A percentile compares a stretch with the other conserved stretches of the same genome.
Conservation (phyloP, 805 yeast genomes). For the Metahyphopichia silvanorum region DNA sequence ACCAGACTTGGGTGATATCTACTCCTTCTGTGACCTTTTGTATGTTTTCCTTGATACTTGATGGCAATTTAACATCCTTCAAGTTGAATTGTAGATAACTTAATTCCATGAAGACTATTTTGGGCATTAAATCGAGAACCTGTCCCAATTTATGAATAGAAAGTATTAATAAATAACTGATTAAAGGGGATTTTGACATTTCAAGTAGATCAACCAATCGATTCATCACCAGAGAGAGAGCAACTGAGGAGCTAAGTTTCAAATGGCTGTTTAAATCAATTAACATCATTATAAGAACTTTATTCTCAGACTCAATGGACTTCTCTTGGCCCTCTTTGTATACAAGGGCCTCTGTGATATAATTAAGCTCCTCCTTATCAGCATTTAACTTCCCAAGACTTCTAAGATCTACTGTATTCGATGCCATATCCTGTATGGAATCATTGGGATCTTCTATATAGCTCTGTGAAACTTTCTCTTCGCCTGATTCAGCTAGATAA, state of each 20-base stretch:
- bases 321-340: slow-evolving; percentile 3
- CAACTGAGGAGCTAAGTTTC: background rate
- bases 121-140: too few relatives aligned
- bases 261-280: slow-evolving; percentile 3
- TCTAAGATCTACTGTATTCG: slow-evolving; percentile 16
- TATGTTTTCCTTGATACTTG: too few relatives aligned
- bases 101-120: too few relatives aligned
- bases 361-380: slow-evolving; percentile 11
- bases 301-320: slow-evolving; percentile 5
- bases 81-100: too few relatives aligned
- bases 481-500: slow-evolving; percentile 7
- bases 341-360: slow-evolving; percentile 14
- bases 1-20: too few relatives aligned
- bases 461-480: slow-evolving; percentile 1
- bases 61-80: too few relatives aligned
- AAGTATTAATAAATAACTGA: too few relatives aligned
- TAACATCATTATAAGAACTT: slow-evolving; percentile 6
- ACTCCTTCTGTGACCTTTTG: too few relatives aligned
- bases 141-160: too few relatives aligned
- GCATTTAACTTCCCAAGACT: slow-evolving; percentile 8
- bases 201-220: background rate
- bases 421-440: slow-evolving; percentile 2
- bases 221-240: background rate
- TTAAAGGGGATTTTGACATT: too few relatives aligned
- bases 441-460: slow-evolving; percentile 3